Base-by-base conservation (phyloP, 108 stramenopile genomes). In the Cylindrotheca fusiformis region DNA sequence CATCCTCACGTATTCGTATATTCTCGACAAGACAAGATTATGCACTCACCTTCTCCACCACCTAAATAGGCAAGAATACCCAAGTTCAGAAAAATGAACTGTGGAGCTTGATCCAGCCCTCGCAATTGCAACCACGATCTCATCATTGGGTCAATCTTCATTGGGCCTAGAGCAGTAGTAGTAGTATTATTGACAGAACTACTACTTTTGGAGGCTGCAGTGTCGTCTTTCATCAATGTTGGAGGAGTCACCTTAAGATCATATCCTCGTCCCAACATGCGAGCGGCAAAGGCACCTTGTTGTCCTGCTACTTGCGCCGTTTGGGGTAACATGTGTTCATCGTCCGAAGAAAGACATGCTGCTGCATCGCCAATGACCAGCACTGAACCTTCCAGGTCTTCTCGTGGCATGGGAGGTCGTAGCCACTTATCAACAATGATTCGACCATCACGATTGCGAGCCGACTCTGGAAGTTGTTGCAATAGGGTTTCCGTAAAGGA, bases 271-370 rank as follows among this genome's bases (percentile, higher is more conserved):
- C 72, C 70, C 21, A 90, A 55, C 52, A 86, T 52, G 4, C 88
- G 64, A 22, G 83, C 85, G 41, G 69, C 71, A 62, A 70, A 90
- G 19, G 88, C 83, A 29, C 88, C 88, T 67, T 85, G 84, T 58
- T 90, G 88, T 41, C 79, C 85, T 3, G 88, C 88, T 12, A 86
- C 88, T 65, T 90, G 88, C 12, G 88, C 88, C 26, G 87, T 89
- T 28, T 80, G 77, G 0, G 88, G 88, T n/a, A 89, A 60, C 12
- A 63, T 51, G 24, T 29, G 24, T 21, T 67, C 57, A 14, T 6
- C 36, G 14, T 14, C 14, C 10, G 36, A 6, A 12, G 31, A 18
- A 18, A 22, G 60, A 48, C 53, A 76, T 32, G 63, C 71, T 55
- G 80, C 71, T 30, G 79, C 87, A 65, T 89, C 87, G 22, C 87